Evolutionary conservation across 73 alveolate genomes (phyloP).

Genomic region (Halteria grandinella): DNA sequence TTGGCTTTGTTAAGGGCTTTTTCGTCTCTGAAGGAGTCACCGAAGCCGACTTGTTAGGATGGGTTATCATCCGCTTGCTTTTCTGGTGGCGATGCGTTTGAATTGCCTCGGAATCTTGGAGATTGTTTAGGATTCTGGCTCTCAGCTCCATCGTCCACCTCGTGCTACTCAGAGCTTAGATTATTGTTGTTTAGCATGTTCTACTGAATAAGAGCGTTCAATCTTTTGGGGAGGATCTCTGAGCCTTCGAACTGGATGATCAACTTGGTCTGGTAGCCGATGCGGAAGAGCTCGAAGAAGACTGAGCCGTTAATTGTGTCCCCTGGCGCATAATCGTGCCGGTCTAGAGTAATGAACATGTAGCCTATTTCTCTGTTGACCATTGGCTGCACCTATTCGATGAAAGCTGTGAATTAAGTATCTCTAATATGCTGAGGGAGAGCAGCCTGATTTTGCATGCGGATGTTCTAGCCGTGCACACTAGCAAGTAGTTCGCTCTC

Average conservation of each 20-base stretch:
- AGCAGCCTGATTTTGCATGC: not conserved
- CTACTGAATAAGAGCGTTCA: not conserved
- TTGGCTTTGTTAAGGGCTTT: not conserved
- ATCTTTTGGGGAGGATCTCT: slow-evolving; percentile 13
- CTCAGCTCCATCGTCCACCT: not conserved
- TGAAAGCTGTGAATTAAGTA: not conserved
- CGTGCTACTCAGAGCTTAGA: not conserved
- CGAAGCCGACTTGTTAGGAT: not conserved
- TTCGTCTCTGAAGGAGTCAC: not conserved
- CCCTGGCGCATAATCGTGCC: slow-evolving; percentile 22
- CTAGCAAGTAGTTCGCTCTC: slow-evolving; percentile 33
- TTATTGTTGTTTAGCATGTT: slow-evolving; percentile 2
- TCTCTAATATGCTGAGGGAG: not conserved
- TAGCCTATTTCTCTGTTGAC: slow-evolving; percentile 1
- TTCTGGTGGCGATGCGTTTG: not conserved
- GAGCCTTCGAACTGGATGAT: slow-evolving; percentile 11
- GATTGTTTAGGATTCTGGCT: not conserved
- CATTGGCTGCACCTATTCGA: not conserved
- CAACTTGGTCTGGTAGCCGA: not conserved
- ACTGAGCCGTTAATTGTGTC: slow-evolving; percentile 16
- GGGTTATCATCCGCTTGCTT: not conserved
- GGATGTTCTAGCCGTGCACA: not conserved
- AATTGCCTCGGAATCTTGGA: not conserved
- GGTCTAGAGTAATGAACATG: slow-evolving; percentile 15
- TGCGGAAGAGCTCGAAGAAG: slow-evolving; percentile 10